Evolutionary conservation across 768 basidiomycete species (phyloP), one percentile per base, ranked within the genome.

Genomic region (Termitomyces sp.): DNA sequence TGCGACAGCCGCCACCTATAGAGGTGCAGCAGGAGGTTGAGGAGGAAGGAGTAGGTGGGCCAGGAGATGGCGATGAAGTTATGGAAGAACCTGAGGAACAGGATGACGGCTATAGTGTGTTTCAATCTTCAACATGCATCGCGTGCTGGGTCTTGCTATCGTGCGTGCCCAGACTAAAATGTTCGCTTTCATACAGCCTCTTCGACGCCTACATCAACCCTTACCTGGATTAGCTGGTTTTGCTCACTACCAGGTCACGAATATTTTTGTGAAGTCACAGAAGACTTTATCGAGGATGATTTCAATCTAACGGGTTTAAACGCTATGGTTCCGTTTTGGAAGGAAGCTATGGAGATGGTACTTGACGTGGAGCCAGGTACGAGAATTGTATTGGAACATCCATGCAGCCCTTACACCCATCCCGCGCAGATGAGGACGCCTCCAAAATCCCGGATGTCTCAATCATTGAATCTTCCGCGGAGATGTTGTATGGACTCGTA

Each of bases 301-400:
- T 99, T 99, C 78, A 99, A 99, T 76, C 79, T 99, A 41, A 99
- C 97, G 6, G 97, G 97, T 6, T 75, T 99, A 71, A 96, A 95
- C 69, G 83, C 83, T 34, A 87, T 95, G 87, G 97, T 98, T 18
- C 97, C 97, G 8, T 99, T 99, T 71, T 99, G 96, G 94, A 98
- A 98, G 72, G 97, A 99, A 72, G 97, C 97, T 47, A 91, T 99
- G 89, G 97, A 99, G 77, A 99, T 99, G 97, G 94, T 99, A 16
- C 75, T 99, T 64, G 97, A 99, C 75, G 96, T 98, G 55, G 97
- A 99, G 75, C 94, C 97, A 79, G 95, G 96, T 95, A 70, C 72
- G 87, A 64, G 65, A 55, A 24, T 24, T 50, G 30, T 46, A 37
- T 44, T 36, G 37, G 36, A 39, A 31, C 36, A 33, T 34, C n/a